Conservation (phyloP, 148 eudicot genomes). For the Dysphania ambrosioides region DNA sequence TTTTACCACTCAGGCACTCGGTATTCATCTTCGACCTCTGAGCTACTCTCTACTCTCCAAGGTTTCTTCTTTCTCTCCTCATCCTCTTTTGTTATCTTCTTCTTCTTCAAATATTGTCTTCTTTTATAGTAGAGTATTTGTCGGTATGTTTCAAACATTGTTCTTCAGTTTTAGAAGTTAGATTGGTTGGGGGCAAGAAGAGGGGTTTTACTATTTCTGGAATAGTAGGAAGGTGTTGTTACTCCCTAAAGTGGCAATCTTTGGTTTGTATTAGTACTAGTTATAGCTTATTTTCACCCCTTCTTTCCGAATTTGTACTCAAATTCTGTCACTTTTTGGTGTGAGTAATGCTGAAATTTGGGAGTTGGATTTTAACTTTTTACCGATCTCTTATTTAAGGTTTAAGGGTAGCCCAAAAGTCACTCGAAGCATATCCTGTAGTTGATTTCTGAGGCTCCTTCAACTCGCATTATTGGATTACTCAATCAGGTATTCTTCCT, state of each 20-base stretch:
- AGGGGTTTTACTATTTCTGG: too few species aligned
- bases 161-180: neutral
- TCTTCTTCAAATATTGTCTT: too few species aligned
- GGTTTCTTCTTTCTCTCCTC: neutral
- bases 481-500: neutral
- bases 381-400: neutral
- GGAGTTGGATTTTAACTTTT: neutral
- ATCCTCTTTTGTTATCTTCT: neutral
- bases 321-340: neutral
- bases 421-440: neutral
- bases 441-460: slow-evolving; percentile 9
- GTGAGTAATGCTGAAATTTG: neutral
- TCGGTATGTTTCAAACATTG: neutral
- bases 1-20: neutral
- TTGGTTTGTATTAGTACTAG: too few species aligned
- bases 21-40: slow-evolving; percentile 1
- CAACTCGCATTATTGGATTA: neutral
- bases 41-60: neutral
- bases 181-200: too few species aligned
- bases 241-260: too few species aligned
- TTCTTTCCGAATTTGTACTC: neutral
- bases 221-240: too few species aligned
- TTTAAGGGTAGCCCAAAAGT: neutral
- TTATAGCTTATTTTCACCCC: too few species aligned
- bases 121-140: too few species aligned